Base-by-base conservation (phyloP, 140 eudicot genomes). In the Anethum foeniculum region DNA sequence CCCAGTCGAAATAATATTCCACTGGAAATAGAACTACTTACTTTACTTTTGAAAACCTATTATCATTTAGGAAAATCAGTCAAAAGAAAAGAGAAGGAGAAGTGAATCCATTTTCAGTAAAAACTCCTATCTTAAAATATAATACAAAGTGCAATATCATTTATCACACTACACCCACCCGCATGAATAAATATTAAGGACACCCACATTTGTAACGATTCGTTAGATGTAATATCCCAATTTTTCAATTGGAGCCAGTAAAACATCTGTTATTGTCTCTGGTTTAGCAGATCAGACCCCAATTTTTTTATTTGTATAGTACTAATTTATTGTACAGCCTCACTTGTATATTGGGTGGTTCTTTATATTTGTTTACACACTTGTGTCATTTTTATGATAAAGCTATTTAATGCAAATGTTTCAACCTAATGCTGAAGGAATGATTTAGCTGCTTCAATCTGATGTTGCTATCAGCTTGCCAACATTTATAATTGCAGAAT, bases 401-500 rank as follows among this genome's bases (percentile, higher is more conserved):
- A 72, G 49, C 77, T 72, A 2, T 72, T 72, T 21, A 6, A 41
- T 41, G 58, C 54, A 43, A 58, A 60, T 79, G 25, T 82, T 39
- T 62, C 43, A 18, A 51, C 46, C 48, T 44, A 41, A 56, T 67
- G 80, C 54, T 68, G 65, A 28, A 18, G 54, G 49, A 75, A 77
- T 80, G 78, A 72, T 85, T 78, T 65, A 81, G 71, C 84, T 83
- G 83, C 82, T 80, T 86, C 80, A 81, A 86, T 86, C 97, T 92
- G 90, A 92, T 89, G 88, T 85, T 89, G 80, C 84, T 82, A 85
- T 89, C 98, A 95, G 99, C 86, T 85, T 95, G 99, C 99, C 99
- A 75, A 95, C 99, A 80, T 95, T 95, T 87, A 93, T 95, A 82
- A 88, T 95, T 86, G 99, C 99, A 93, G 99, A 96, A 84, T 96